phyloP scores from a whole-genome alignment of 345 rosid species.

The Eucalyptus lansdowneana region DNA sequence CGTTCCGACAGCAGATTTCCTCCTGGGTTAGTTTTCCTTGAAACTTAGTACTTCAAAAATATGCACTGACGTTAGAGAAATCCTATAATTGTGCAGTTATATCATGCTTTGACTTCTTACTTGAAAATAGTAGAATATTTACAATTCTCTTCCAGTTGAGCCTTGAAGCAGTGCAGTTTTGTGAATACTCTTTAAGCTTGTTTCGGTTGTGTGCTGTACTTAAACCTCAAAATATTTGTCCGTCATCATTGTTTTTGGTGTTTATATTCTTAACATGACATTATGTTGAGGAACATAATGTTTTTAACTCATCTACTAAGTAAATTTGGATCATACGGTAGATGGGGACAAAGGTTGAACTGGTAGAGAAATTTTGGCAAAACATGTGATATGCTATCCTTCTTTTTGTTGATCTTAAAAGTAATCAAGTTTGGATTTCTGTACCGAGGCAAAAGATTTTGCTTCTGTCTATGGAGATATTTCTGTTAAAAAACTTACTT shows the following conservation, averaged over 20 bases:
- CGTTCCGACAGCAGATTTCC: slow-evolving; percentile 98
- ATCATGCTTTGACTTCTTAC: background rate
- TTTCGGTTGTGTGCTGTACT: background rate
- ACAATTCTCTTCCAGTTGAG: background rate
- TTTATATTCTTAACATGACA: background rate
- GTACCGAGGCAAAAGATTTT: background rate
- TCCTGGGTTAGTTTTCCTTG: slow-evolving; percentile 47
- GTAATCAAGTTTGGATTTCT: background rate
- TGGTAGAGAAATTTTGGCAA: background rate
- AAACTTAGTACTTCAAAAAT: background rate
- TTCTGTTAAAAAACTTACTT: background rate
- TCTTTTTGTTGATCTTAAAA: background rate
- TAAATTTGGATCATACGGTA: background rate
- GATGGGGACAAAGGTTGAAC: background rate
- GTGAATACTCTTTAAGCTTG: background rate
- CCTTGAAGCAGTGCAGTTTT: background rate
- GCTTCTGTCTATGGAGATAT: background rate
- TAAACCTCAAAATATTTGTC: background rate
- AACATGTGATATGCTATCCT: background rate
- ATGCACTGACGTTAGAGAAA: background rate
- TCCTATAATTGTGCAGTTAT: background rate
- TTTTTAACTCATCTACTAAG: background rate
- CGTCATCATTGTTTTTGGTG: background rate
- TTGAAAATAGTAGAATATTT: background rate
- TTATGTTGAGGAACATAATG: background rate